Evolutionary conservation across 495 filamentous ascomycete genomes (phyloP).

Genomic region (Penicillium roqueforti): DNA sequence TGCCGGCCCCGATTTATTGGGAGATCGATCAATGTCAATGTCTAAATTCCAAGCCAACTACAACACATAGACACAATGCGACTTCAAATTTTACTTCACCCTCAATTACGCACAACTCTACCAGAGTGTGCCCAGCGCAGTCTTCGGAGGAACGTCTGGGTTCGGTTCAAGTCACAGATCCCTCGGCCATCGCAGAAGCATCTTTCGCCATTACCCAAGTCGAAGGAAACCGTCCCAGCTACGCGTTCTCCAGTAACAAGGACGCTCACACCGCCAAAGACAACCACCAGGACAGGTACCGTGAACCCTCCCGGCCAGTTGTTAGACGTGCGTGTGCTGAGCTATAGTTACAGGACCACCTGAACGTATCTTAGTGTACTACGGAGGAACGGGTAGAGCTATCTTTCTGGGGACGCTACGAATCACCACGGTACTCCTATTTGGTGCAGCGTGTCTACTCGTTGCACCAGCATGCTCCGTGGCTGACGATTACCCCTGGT

Average conservation of each 20-base stretch:
- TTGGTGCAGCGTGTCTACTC: conserved; percentile 57
- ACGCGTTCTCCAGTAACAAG: conserved; percentile 6
- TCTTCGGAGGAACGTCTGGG: conserved; percentile 26
- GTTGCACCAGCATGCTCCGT: conserved; percentile 56
- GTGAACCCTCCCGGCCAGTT: no score
- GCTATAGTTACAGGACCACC: conserved; percentile 29
- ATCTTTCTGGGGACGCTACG: conserved; percentile 66
- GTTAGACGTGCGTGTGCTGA: conserved; percentile 14
- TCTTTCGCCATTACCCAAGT: conserved; percentile 17
- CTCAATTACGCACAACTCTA: conserved; percentile 32
- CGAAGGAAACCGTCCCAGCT: conserved; percentile 21
- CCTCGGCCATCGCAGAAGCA: conserved; percentile 25
- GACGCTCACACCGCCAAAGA: conserved; percentile 26
- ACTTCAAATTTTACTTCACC: conserved; percentile 30
- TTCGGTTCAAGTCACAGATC: conserved; percentile 32
- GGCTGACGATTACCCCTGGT: conserved; percentile 44
- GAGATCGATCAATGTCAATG: conserved; percentile 9
- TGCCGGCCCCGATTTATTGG: conserved; percentile 1
- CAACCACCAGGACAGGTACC: conserved; percentile 26
- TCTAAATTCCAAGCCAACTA: conserved; percentile 2
- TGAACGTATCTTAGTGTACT: conserved; percentile 65
- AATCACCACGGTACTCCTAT: conserved; percentile 66
- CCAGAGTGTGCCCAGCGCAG: conserved; percentile 25
- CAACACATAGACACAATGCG: conserved; percentile 21
- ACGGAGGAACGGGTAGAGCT: conserved; percentile 62